Base-by-base conservation (phyloP, 148 eudicot species). In the Euryodendron excelsum region DNA sequence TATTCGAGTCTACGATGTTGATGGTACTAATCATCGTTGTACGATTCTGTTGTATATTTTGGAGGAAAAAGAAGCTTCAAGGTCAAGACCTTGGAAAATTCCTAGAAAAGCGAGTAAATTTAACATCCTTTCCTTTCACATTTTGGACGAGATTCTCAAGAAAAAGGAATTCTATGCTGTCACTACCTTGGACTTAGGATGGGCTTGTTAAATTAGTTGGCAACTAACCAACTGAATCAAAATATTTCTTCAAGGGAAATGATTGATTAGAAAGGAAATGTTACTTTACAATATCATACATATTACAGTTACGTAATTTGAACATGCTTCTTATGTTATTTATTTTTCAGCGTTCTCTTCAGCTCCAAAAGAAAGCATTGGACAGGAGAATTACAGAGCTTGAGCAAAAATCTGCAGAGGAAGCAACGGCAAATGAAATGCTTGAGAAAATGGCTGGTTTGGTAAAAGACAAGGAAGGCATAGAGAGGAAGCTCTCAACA, bases 41-140 rank as follows among this genome's bases (percentile, higher is more conserved):
- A 44, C 82, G 95, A 63, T 90, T 90, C 86, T 96, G 99, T 80
- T 92, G 88, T 67, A 77, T 89, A 55, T 93, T 96, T 79, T 96
- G 99, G 99, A 80, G 82, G 79, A 96, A 96, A 70, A 89, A 78
- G 73, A 96, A 92, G 88, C 89, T 96, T 69, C 95, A 88, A 88
- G 85, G 75, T 75, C 98, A 83, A 79, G 81, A 87, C 66, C 95
- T 96, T 3, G 92, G 94, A 53, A 85, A 77, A 78, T 93, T 96
- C 82, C 87, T 96, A 9, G 95, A 96, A 75, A 96, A 92, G 79
- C 87, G 98, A 83, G 99, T 93, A 86, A 85, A 97, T 74, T 53
- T 65, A 77, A 11, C 64, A 27, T 20, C 25, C 67, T 53, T 18
- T 59, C 15, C 45, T 52, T 65, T 48, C 7, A 21, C 56, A 27